Conservation (phyloP, 1,284 basidiomycete genomes). For the Paramarasmius palmivorus region DNA sequence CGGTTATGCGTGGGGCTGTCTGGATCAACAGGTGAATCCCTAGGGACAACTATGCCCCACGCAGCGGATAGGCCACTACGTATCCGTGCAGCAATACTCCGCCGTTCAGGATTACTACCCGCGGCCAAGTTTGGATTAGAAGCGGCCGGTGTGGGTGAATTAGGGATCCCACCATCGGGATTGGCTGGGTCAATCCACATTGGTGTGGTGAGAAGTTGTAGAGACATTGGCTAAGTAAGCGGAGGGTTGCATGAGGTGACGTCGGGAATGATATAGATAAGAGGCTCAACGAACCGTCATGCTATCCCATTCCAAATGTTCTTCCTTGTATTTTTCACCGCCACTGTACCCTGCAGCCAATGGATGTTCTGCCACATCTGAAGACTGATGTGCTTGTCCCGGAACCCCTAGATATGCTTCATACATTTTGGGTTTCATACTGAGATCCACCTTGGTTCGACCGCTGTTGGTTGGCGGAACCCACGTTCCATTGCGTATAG, state of each 20-base stretch:
- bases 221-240: neutral
- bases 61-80: too few species aligned
- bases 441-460: constrained; percentile 35
- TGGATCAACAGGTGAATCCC: too few species aligned
- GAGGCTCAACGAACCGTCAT: neutral
- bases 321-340: too few species aligned
- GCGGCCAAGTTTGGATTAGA: neutral
- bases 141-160: neutral
- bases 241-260: neutral
- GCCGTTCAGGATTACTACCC: neutral
- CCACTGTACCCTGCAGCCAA: too few species aligned
- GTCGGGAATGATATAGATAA: neutral
- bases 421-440: constrained; percentile 50
- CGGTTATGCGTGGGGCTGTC: too few species aligned
- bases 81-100: too few species aligned
- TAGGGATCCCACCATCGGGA: neutral
- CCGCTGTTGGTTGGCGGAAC: constrained; percentile 34
- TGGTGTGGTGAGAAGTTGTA: neutral
- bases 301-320: neutral
- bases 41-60: too few species aligned
- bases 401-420: constrained; percentile 38
- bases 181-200: neutral
- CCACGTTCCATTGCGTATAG: constrained; percentile 63
- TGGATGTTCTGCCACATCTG: neutral
- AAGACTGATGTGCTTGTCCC: neutral